Base-by-base conservation (phyloP, 2,329 filamentous ascomycete genomes). In the Ophiosphaerella korrae region DNA sequence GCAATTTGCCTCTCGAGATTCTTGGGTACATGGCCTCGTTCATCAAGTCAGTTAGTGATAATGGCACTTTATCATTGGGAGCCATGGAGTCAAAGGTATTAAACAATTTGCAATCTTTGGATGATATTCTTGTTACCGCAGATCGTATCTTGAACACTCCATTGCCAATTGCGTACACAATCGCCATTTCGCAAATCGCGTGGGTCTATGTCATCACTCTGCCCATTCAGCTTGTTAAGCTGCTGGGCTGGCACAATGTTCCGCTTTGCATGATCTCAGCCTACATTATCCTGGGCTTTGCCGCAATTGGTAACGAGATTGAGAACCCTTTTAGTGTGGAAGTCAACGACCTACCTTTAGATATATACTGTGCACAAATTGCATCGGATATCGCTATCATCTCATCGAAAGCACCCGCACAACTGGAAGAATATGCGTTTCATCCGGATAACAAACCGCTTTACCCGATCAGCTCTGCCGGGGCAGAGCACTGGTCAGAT, bases 271-370 rank as follows among this genome's bases (percentile, higher is more conserved):
- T 91, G 13, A 18, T 62, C n/a, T 86, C 85, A 3, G 84, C 87
- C 4, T 92, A 91, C 73, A 92, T 92, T 61, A 92, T 92, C 68
- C 82, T 92, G 53, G 88, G 88, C 31, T 82, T 92, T 38, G 80
- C 83, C 3, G 79, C 82, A 58, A 92, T 92, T 64, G 89, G 89
- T 35, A 83, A 84, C 58, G 89, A 92, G 74, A 87, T 92, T 56
- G 89, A 92, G 74, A 90, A 92, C 66, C 89, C 89, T 5, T 92
- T 92, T 70, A 89, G 89, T 47, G 80, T 85, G 55, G 89, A 92
- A 57, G 88, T 91, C 62, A 92, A 92, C 67, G 89, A 92, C 72
- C 75, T 58, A 7, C 55, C 52, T 5, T 26, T 59, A 3, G 89
- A 92, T 66, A 75, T 80, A 13, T 93, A 86, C 77, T 92, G 89